Evolutionary conservation across 164 flowering plant species (phyloP).

Genomic region (Houttuynia cordata): DNA sequence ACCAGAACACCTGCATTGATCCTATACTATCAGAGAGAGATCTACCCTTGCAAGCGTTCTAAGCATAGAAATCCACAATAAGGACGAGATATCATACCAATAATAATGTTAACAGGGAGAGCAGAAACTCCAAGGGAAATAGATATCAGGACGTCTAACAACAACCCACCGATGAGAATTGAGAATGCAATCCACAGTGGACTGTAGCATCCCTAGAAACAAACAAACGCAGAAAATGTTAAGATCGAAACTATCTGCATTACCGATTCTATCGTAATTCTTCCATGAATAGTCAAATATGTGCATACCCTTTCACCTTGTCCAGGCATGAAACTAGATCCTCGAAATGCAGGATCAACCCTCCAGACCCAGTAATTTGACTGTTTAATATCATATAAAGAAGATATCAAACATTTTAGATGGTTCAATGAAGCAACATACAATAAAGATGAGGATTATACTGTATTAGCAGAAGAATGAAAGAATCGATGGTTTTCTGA

Average conservation of each 20-base stretch:
- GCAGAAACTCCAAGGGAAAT: constrained; percentile 77
- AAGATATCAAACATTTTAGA: background rate
- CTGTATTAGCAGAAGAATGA: too few relatives aligned
- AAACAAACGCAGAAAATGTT: background rate
- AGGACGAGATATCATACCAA: constrained; percentile 28
- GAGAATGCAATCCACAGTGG: constrained; percentile 78
- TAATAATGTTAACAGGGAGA: constrained; percentile 69
- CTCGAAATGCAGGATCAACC: constrained; percentile 36
- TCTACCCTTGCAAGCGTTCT: too few relatives aligned
- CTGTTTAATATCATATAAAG: constrained; percentile 20
- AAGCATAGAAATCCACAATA: background rate
- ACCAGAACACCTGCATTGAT: constrained; percentile 55
- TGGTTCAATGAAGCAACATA: background rate
- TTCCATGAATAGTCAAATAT: background rate
- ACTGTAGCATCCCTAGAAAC: constrained; percentile 46
- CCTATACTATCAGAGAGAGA: background rate
- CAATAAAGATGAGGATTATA: too few relatives aligned
- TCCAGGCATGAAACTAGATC: constrained; percentile 12
- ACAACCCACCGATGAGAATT: constrained; percentile 62
- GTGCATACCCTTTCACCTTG: constrained; percentile 46
- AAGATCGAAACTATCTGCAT: background rate
- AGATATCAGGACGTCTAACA: constrained; percentile 69
- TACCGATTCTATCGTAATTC: background rate
- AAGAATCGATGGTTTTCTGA: too few relatives aligned
- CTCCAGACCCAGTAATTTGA: constrained; percentile 71